These are phyloP conservation scores for Acidomyces sp. DNA, from an alignment of 495 filamentous ascomycete species.

Conservation along the genomic window DNA sequence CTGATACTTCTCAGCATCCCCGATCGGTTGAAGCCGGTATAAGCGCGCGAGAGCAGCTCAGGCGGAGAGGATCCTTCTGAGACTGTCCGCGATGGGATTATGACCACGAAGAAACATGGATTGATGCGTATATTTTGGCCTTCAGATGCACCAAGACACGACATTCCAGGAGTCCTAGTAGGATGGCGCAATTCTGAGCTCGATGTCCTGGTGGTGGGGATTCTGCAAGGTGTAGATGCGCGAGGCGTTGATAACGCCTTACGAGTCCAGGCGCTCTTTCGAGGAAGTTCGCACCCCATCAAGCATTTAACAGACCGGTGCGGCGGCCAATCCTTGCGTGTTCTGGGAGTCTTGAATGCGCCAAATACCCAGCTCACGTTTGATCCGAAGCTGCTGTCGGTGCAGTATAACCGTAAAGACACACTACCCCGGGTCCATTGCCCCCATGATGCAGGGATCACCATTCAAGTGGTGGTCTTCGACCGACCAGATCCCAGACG, in stretches of 20 bases:
- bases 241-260: slow-evolving; percentile 79
- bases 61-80: slow-evolving; percentile 89
- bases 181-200: slow-evolving; percentile 89
- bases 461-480: slow-evolving; percentile 78
- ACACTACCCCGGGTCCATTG: slow-evolving; percentile 62
- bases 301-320: slow-evolving; percentile 71
- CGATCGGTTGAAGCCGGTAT: slow-evolving; percentile 69
- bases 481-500: slow-evolving; percentile 69
- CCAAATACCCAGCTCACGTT: slow-evolving; percentile 37
- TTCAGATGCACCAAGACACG: slow-evolving; percentile 60
- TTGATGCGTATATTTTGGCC: slow-evolving; percentile 98
- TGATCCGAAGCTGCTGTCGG: slow-evolving; percentile 58
- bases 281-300: slow-evolving; percentile 70
- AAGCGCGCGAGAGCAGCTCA: slow-evolving; percentile 88
- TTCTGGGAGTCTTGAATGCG: slow-evolving; percentile 68
- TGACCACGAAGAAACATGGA: slow-evolving; percentile 59
- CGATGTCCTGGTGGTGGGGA: slow-evolving; percentile 78
- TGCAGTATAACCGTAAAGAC: slow-evolving; percentile 42
- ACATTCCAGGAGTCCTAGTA: slow-evolving; percentile 65
- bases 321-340: slow-evolving; percentile 67
- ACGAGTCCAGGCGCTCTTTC: slow-evolving; percentile 67
- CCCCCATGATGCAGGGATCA: slow-evolving; percentile 43
- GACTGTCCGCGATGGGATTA: slow-evolving; percentile 63
- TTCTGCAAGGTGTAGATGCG: slow-evolving; percentile 76
- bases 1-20: slow-evolving; percentile 52